Evolutionary conservation across 1,284 basidiomycete genomes (phyloP).

Genomic region (Puccinia sorghi): DNA sequence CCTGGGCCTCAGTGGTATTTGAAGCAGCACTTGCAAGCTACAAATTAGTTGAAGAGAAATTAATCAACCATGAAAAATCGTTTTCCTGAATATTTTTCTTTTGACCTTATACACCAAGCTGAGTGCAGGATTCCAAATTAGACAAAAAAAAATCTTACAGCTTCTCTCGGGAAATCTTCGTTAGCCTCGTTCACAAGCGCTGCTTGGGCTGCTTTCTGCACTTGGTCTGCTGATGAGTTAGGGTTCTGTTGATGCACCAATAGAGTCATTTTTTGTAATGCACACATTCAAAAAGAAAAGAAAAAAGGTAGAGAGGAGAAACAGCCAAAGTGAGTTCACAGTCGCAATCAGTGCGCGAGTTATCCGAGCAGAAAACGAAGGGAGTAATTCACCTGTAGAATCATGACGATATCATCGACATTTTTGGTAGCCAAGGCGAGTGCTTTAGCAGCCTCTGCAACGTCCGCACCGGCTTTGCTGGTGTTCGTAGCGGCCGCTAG

Average conservation of each 20-base stretch:
- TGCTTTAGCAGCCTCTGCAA: neutral
- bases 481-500: neutral
- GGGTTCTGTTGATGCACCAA: neutral
- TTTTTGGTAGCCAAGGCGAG: neutral
- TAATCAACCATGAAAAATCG: neutral
- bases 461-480: neutral
- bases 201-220: slow-evolving; percentile 26
- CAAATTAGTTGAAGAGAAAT: neutral
- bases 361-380: neutral
- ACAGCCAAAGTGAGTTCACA: neutral
- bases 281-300: neutral
- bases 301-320: no score
- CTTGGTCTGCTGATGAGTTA: neutral
- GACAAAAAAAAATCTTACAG: neutral
- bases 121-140: no score
- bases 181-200: slow-evolving; percentile 11
- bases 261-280: neutral
- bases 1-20: neutral
- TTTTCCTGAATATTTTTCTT: neutral
- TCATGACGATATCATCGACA: slow-evolving; percentile 4
- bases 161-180: slow-evolving; percentile 25
- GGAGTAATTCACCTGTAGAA: slow-evolving; percentile 9
- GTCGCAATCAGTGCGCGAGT: neutral
- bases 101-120: neutral
- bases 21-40: slow-evolving; percentile 6